phyloP scores from a whole-genome alignment of 2,329 filamentous ascomycete species.

The Verticillium nubilum region DNA sequence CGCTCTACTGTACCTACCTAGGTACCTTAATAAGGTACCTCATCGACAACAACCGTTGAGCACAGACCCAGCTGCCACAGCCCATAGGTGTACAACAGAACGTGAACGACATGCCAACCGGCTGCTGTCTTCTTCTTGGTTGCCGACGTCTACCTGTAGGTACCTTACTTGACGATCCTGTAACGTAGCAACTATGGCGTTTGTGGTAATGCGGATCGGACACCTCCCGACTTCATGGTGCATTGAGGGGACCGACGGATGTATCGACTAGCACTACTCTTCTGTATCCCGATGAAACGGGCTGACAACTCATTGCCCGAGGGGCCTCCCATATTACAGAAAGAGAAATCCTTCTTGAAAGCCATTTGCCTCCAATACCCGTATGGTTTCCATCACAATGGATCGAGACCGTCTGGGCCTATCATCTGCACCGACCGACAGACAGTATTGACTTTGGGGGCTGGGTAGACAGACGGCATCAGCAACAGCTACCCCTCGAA shows the following conservation, averaged over 20 bases:
- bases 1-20: too few species aligned
- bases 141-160: background rate
- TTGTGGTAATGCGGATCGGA: background rate
- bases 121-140: background rate
- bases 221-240: background rate
- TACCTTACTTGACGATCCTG: background rate
- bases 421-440: too few species aligned
- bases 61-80: background rate
- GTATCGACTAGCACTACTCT: too few species aligned
- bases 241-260: background rate
- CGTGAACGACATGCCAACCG: background rate
- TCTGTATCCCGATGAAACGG: too few species aligned
- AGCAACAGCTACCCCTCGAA: background rate
- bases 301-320: too few species aligned
- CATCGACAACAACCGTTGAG: background rate
- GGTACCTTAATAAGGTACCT: too few species aligned
- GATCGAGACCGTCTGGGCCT: too few species aligned
- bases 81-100: background rate
- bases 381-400: too few species aligned
- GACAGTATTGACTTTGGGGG: too few species aligned
- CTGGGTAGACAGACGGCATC: background rate
- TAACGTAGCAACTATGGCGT: background rate
- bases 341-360: too few species aligned
- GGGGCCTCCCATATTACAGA: too few species aligned
- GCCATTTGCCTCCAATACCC: too few species aligned